Conservation (phyloP, 192 early-diverging fungal genomes). For the Polychytrium aggregatum region DNA sequence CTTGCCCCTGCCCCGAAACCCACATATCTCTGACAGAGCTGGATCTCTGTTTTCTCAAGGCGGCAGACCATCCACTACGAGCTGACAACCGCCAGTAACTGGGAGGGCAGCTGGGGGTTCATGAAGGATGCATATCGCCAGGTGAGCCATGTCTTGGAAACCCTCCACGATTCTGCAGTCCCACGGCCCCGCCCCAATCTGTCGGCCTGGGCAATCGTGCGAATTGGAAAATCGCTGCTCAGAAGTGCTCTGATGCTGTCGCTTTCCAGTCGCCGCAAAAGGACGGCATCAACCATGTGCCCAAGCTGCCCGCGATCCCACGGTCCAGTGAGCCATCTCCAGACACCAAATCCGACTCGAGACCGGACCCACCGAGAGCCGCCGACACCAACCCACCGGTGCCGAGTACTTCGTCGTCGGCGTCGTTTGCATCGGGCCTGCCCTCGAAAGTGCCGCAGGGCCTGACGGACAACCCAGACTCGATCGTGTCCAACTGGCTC, state of each 20-base stretch:
- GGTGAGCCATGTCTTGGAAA: constrained; percentile 1
- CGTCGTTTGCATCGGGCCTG: constrained; percentile 23
- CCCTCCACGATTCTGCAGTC: background rate
- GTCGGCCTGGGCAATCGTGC: background rate
- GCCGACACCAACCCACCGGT: background rate
- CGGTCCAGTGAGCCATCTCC: background rate
- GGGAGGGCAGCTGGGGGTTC: constrained; percentile 42
- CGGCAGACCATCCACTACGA: constrained; percentile 40
- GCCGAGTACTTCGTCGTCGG: background rate
- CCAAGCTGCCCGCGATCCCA: background rate
- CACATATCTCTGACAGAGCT: background rate
- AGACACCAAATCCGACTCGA: background rate
- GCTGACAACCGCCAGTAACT: constrained; percentile 32
- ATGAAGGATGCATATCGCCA: constrained; percentile 28
- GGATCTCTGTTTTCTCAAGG: constrained; percentile 10
- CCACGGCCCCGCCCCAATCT: background rate
- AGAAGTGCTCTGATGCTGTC: background rate
- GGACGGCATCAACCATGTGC: background rate
- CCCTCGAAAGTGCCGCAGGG: constrained; percentile 34
- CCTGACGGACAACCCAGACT: constrained; percentile 16
- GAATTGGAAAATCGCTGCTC: background rate
- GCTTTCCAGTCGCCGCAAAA: background rate
- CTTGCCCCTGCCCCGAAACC: too few species aligned
- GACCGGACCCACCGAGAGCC: background rate
- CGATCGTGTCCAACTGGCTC: constrained; percentile 28